Evolutionary conservation across 2,329 filamentous ascomycete species (phyloP).

Genomic region (Scytalidium sp.): DNA sequence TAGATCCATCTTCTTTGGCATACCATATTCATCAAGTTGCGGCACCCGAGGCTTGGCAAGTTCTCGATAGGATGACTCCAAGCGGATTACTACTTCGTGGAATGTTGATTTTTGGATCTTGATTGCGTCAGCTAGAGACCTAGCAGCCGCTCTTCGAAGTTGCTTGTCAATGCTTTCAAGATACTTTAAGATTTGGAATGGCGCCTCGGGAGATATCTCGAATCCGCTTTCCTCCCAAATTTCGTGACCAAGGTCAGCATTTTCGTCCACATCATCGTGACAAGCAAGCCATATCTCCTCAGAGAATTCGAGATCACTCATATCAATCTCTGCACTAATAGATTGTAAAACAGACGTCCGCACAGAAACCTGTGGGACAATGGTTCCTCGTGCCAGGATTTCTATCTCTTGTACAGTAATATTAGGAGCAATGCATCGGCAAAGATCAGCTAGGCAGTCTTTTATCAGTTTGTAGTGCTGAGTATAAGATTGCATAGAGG

Average conservation of each 20-base stretch:
- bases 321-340: constrained; percentile 86
- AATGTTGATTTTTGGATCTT: constrained; percentile 58
- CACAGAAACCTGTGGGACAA: constrained; percentile 76
- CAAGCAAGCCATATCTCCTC: constrained; percentile 92
- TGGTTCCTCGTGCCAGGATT: constrained; percentile 73
- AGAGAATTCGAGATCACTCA: constrained; percentile 82
- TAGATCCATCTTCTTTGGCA: constrained; percentile 85
- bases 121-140: constrained; percentile 74
- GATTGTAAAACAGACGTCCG: constrained; percentile 83
- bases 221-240: constrained; percentile 97
- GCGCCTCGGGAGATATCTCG: constrained; percentile 61
- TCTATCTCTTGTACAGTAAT: constrained; percentile 70
- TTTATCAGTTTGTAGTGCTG: constrained; percentile 96
- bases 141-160: constrained; percentile 78
- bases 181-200: constrained; percentile 70
- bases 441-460: constrained; percentile 85
- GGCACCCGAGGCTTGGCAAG: constrained; percentile 80
- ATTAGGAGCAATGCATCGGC: constrained; percentile 79
- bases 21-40: constrained; percentile 87
- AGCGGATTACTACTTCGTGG: constrained; percentile 55
- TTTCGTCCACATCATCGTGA: constrained; percentile 88
- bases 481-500: constrained; percentile 81
- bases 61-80: constrained; percentile 72
- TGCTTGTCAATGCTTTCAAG: constrained; percentile 77
- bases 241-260: constrained; percentile 74